These are phyloP conservation scores for Pseudogymnoascus sp. DNA, from an alignment of 2,329 filamentous ascomycete genomes.

Conservation along the genomic window DNA sequence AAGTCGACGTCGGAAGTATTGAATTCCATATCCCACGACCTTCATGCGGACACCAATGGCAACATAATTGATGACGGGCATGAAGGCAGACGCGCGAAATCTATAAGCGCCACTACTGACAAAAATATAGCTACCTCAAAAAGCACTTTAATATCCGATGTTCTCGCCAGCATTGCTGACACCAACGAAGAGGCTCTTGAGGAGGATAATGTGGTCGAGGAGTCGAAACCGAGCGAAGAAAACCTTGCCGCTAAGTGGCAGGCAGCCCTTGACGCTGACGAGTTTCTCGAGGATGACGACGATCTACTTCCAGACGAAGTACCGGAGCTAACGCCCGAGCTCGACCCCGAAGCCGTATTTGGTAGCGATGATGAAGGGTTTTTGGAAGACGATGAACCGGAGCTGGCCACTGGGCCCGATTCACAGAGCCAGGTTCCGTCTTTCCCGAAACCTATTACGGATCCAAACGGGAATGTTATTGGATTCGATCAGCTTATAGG, in stretches of 20 bases:
- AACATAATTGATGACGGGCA: constrained; percentile 15
- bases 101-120: constrained; percentile 17
- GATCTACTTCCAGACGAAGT: constrained; percentile 50
- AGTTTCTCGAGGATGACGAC: constrained; percentile 49
- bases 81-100: constrained; percentile 11
- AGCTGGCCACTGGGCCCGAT: constrained; percentile 18
- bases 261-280: constrained; percentile 69
- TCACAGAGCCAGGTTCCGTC: constrained; percentile 21
- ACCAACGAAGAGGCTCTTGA: constrained; percentile 28
- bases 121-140: constrained; percentile 21
- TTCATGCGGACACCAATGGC: constrained; percentile 17
- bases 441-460: constrained; percentile 21
- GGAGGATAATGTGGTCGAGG: neutral
- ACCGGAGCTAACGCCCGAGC: constrained; percentile 34
- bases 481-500: constrained; percentile 16
- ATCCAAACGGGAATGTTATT: constrained; percentile 27
- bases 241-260: constrained; percentile 78
- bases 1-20: constrained; percentile 66
- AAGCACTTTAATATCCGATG: constrained; percentile 22
- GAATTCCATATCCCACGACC: constrained; percentile 36
- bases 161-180: constrained; percentile 23
- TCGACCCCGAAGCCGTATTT: constrained; percentile 60
- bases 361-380: constrained; percentile 83
- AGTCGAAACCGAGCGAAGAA: constrained; percentile 32
- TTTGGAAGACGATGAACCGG: constrained; percentile 48